Base-by-base conservation (phyloP, 139 green algal genomes). In the Chlorella sp. region DNA sequence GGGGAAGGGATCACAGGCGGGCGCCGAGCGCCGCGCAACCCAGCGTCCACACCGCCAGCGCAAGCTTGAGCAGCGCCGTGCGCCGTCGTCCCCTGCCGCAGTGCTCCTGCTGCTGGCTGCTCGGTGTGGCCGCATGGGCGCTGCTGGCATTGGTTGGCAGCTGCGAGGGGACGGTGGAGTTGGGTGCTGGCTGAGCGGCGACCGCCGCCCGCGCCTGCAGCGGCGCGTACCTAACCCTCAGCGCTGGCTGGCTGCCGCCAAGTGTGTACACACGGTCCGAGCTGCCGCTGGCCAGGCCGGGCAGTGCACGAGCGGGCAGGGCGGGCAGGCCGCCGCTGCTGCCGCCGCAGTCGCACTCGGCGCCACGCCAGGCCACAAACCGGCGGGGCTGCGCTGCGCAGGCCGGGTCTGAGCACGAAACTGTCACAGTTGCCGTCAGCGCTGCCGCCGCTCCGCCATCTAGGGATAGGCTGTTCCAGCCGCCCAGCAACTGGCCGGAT, bases 381-480 rank as follows among this genome's bases (percentile, higher is more conserved):
- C 73, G n/a, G 7, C 32, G 5, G 16, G 73, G 73, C 19, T 3
- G 16, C 5, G 73, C 24, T 5, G 17, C 32, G 73, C 73, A 80
- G 73, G 73, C 73, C 16, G 73, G 46, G 7, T 62, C 46, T 1
- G 32, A 30, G 73, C 73, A 80, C 0, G 43, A 32, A 1, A 65
- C 20, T 11, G 40, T 14, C 44, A 80, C 46, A 4, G 17, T 8
- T 3, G 46, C 46, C 30, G 13, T 3, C 1, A 65, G n/a, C 9
- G 19, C 46, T 5, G 46, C n/a, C 19, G 43, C 30, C 41, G 20
- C 74, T 34, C 32, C 16, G 0, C 48, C 48, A 34, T 36, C 48
- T 32, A 80, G 48, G n/a, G 36, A 24, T 17, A 80, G n/a, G 48
- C 74, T 80, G 74, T 80, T 80, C 74, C 74, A 80, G n/a, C 32